A percentile compares a stretch with the other conserved stretches of the same genome.
Evolutionary conservation across 345 rosid genomes (phyloP).

Genomic region (Populus tremula): DNA sequence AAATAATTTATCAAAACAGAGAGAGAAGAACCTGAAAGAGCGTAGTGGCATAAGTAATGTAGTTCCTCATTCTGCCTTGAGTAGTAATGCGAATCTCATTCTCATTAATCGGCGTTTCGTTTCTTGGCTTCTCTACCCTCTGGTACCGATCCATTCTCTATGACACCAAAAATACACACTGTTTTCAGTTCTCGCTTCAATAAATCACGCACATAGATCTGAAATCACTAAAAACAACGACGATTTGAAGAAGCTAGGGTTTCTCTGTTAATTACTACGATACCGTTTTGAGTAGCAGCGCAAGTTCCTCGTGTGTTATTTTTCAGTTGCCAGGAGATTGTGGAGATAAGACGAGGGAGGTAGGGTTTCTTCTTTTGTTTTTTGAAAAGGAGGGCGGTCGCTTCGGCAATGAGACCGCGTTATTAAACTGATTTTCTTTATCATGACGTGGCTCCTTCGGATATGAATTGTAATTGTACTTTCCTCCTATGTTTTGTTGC

Average conservation of each 20-base stretch:
- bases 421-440: not conserved
- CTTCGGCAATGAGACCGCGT: not conserved
- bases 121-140: slow-evolving; percentile 36
- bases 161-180: not conserved
- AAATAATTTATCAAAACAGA: not conserved
- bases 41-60: slow-evolving; percentile 35
- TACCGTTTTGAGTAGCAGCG: not conserved
- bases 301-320: not conserved
- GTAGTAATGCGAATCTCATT: slow-evolving; percentile 42
- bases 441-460: not conserved
- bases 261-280: not conserved
- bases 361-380: not conserved
- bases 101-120: slow-evolving; percentile 29
- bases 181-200: too few relatives aligned
- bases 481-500: not conserved
- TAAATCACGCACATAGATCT: too few relatives aligned
- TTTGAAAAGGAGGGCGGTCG: not conserved
- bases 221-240: too few relatives aligned
- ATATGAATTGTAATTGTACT: not conserved
- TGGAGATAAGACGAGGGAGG: not conserved
- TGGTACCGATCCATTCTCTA: slow-evolving; percentile 33
- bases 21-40: slow-evolving; percentile 28
- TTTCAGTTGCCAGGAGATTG: not conserved
- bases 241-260: not conserved
- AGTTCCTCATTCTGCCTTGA: slow-evolving; percentile 43